phyloP scores from a whole-genome alignment of 805 yeast genomes.

The Torulaspora microellipsoides region DNA sequence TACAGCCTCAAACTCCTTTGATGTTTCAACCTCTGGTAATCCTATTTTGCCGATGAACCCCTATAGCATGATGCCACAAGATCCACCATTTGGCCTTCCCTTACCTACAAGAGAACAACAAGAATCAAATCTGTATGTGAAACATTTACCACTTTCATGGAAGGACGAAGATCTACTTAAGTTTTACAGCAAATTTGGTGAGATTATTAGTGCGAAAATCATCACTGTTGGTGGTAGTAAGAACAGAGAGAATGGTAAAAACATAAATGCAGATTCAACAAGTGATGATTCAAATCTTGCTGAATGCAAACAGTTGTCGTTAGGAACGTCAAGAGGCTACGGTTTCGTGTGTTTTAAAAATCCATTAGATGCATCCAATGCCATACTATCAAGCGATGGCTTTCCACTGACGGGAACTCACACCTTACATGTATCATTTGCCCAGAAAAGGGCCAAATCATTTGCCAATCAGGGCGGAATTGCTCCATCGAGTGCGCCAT shows the following conservation, averaged over 20 bases:
- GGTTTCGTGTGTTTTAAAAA: slow-evolving; percentile 74
- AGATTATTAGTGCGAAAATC: slow-evolving; percentile 50
- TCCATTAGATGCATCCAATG: slow-evolving; percentile 63
- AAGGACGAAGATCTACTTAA: slow-evolving; percentile 48
- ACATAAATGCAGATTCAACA: background rate
- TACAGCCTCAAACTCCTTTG: slow-evolving; percentile 6
- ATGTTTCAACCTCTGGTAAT: slow-evolving; percentile 1
- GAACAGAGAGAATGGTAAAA: slow-evolving; percentile 4
- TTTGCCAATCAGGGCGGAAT: slow-evolving; percentile 3
- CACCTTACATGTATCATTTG: slow-evolving; percentile 64
- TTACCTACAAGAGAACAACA: slow-evolving; percentile 45
- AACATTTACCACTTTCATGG: slow-evolving; percentile 52
- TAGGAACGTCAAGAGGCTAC: slow-evolving; percentile 58
- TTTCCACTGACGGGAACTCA: slow-evolving; percentile 44
- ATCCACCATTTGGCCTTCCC: slow-evolving; percentile 19
- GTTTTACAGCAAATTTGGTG: slow-evolving; percentile 46
- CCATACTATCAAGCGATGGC: slow-evolving; percentile 50
- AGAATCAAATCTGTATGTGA: slow-evolving; percentile 71
- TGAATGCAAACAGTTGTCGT: slow-evolving; percentile 1
- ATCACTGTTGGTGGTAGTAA: slow-evolving; percentile 42
- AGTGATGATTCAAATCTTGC: slow-evolving; percentile 1
- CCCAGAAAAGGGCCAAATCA: slow-evolving; percentile 42
- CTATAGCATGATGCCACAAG: slow-evolving; percentile 7
- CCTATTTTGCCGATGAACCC: slow-evolving; percentile 5
- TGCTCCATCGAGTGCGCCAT: background rate